These are phyloP conservation scores for Picea sitchensis DNA, from an alignment of 75 land plant species.

Conservation along the genomic window DNA sequence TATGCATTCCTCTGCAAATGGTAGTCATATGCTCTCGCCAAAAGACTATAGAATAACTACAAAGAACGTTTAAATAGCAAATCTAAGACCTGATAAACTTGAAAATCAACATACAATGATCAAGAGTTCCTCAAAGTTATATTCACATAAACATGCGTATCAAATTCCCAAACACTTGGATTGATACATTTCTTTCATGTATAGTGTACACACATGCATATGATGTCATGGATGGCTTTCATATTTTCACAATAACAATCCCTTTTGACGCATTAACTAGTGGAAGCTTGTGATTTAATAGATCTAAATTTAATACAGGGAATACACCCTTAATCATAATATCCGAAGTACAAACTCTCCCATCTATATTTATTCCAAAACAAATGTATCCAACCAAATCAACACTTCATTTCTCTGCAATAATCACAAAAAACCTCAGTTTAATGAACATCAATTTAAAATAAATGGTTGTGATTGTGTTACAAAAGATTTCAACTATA, in stretches of 20 bases:
- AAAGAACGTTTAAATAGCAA: background rate
- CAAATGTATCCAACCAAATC: constrained; percentile 6
- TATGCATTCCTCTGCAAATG: background rate
- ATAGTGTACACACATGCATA: background rate
- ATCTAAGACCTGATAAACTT: background rate
- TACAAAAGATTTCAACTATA: no score
- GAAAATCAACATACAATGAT: background rate
- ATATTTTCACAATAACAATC: no score
- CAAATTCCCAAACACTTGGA: background rate
- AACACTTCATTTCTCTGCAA: constrained; percentile 11
- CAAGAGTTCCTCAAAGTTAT: background rate
- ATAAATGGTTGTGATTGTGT: background rate
- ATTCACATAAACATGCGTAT: background rate
- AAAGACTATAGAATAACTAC: background rate
- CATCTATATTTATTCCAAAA: background rate
- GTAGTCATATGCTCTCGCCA: background rate
- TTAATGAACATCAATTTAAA: background rate
- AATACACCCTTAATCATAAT: background rate
- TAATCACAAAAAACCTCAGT: background rate
- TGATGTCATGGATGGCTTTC: no score
- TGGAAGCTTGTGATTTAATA: background rate
- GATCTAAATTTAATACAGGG: background rate
- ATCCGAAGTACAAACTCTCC: background rate
- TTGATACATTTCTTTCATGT: background rate
- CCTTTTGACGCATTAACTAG: no score